These are phyloP conservation scores for Nidularia sp. DNA, from an alignment of 768 basidiomycete genomes.

Conservation along the genomic window DNA sequence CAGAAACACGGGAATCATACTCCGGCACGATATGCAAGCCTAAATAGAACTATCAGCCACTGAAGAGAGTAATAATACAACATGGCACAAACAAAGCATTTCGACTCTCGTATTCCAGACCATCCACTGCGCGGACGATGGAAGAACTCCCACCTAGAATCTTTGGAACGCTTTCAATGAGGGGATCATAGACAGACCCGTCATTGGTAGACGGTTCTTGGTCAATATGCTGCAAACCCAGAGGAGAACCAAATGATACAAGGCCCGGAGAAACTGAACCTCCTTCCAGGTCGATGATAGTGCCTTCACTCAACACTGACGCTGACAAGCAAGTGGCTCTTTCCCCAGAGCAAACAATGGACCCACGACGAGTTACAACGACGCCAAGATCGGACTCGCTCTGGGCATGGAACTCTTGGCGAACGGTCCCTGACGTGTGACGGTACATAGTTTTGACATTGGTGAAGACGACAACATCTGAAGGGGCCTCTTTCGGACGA, in stretches of 20 bases:
- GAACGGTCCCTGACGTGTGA: constrained; percentile 19
- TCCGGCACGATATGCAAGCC: constrained; percentile 66
- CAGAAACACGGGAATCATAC: constrained; percentile 26
- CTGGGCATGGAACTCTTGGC: constrained; percentile 19
- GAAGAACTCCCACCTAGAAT: constrained; percentile 48
- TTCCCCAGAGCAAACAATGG: constrained; percentile 44
- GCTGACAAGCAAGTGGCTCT: constrained; percentile 16
- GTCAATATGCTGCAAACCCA: constrained; percentile 70
- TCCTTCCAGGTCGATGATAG: constrained; percentile 61
- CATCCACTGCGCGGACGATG: constrained; percentile 68
- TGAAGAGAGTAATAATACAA: not conserved
- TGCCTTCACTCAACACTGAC: constrained; percentile 7
- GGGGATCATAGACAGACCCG: constrained; percentile 55
- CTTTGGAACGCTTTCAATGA: constrained; percentile 37
- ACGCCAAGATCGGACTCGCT: constrained; percentile 19
- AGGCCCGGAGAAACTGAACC: constrained; percentile 67
- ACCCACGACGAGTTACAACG: constrained; percentile 40
- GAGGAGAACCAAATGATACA: constrained; percentile 63
- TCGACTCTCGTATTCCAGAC: constrained; percentile 64
- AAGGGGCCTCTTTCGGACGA: constrained; percentile 28
- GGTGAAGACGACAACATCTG: constrained; percentile 48
- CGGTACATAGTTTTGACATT: constrained; percentile 55
- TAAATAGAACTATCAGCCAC: constrained; percentile 15
- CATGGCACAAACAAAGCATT: constrained; percentile 58
- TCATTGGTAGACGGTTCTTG: constrained; percentile 69